These are phyloP conservation scores for Oemleria cerasiformis DNA, from an alignment of 306 rosid species.

Conservation along the genomic window DNA sequence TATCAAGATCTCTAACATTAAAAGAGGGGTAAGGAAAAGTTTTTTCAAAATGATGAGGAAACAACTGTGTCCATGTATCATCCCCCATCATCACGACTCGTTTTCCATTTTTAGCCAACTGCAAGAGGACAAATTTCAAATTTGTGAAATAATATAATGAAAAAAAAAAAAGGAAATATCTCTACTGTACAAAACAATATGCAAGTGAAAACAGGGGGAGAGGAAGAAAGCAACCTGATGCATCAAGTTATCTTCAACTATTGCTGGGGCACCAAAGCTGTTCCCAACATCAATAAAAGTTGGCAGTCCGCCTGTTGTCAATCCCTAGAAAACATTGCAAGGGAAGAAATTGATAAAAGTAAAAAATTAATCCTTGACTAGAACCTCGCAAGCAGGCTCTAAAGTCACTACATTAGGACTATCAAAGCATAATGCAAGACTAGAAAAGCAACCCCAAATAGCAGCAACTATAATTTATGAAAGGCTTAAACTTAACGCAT, in stretches of 20 bases:
- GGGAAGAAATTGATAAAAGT: neutral
- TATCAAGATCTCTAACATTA: slow-evolving; percentile 93
- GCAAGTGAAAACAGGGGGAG: neutral
- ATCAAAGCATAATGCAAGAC: neutral
- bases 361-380: neutral
- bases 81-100: slow-evolving; percentile 98
- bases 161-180: neutral
- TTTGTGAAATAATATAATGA: slow-evolving; percentile 8
- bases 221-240: slow-evolving; percentile 18
- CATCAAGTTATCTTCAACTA: slow-evolving; percentile 16
- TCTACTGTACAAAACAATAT: neutral
- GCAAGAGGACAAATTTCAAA: slow-evolving; percentile 27
- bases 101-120: slow-evolving; percentile 90
- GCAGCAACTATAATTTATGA: neutral
- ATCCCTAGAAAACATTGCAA: slow-evolving; percentile 47
- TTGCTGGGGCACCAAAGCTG: slow-evolving; percentile 88
- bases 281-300: slow-evolving; percentile 97
- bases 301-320: slow-evolving; percentile 96
- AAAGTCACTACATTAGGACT: neutral
- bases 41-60: slow-evolving; percentile 79
- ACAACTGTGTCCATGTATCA: slow-evolving; percentile 96
- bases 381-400: neutral
- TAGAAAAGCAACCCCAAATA: neutral
- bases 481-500: neutral
- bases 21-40: slow-evolving; percentile 88